Evolutionary conservation across 257 asterid genomes (phyloP), one percentile per base, ranked within the genome.

Genomic region (Striga asiatica): DNA sequence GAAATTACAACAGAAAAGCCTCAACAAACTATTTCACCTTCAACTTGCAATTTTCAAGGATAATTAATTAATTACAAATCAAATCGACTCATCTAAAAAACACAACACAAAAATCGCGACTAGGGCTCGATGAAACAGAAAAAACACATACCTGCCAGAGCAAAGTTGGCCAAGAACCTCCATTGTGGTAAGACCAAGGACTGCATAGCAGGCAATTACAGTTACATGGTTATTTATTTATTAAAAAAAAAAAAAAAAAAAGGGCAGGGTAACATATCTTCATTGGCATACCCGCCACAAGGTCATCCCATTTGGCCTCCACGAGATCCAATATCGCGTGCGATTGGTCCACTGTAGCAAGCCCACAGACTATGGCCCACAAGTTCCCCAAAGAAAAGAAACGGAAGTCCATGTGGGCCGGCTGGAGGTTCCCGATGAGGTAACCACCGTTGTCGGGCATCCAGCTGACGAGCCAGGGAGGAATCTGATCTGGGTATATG

Each of bases 131-230:
- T 68, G 16, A 28, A 42, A 10, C 14, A 34, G 50, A 68, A 5
- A 14, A 24, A 54, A 78, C 3, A 2, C 12, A 17, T 43, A 43
- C 95, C 89, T 85, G 95, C 95, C 95, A 85, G 45, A 85, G 76
- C 76, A 85, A 63, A 45, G 93, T 85, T 41, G 95, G 93, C 95
- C 95, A 82, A 21, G 95, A 76, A 50, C 95, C 93, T 32, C 77
- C 95, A 41, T 85, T 82, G 69, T 85, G 95, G 74, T 85, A 85
- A 61, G 95, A 85, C 95, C 95, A 85, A 56, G 95, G 89, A 55
- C 95, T 85, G 89, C 79, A 75, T 18, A 46, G 20, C 47, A 71
- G 49, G 39, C 51, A 56, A 56, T 29, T 29, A 29, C 35, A 29
- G 35, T 29, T 29, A 29, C 35, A 29, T 10, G 35, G 35, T 29